Conservation (phyloP, 1,139 yeast species). For the Saccharomyces uvarum region DNA sequence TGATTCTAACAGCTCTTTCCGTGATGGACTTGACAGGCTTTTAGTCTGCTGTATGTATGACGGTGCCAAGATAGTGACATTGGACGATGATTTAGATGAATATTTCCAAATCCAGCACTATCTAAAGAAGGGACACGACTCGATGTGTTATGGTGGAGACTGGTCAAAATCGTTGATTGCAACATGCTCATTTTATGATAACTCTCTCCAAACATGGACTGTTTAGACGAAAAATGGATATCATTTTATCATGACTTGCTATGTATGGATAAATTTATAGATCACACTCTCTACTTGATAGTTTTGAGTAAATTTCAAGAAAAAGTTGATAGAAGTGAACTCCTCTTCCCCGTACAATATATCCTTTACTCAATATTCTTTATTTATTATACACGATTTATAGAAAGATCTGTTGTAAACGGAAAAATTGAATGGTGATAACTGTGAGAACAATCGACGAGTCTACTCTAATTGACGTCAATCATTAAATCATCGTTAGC, state of each 20-base stretch:
- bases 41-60: slow-evolving; percentile 91
- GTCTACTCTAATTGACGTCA: slow-evolving; percentile 19
- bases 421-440: background rate
- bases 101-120: slow-evolving; percentile 36
- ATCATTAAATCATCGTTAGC: slow-evolving; percentile 28
- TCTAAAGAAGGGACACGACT: slow-evolving; percentile 67
- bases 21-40: slow-evolving; percentile 35
- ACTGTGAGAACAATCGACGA: background rate
- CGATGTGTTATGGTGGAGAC: slow-evolving; percentile 95
- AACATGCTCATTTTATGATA: slow-evolving; percentile 89
- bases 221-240: background rate
- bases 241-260: no score
- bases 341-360: background rate
- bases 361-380: background rate
- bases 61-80: slow-evolving; percentile 64
- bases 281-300: background rate
- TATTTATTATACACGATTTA: background rate
- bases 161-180: slow-evolving; percentile 57
- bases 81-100: slow-evolving; percentile 25
- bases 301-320: background rate
- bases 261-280: background rate
- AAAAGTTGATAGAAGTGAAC: background rate
- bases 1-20: slow-evolving; percentile 25
- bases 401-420: background rate
- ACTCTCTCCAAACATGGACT: slow-evolving; percentile 67